phyloP scores from a whole-genome alignment of 2,329 filamentous ascomycete species.

The Ceratocystis eucalypticola region DNA sequence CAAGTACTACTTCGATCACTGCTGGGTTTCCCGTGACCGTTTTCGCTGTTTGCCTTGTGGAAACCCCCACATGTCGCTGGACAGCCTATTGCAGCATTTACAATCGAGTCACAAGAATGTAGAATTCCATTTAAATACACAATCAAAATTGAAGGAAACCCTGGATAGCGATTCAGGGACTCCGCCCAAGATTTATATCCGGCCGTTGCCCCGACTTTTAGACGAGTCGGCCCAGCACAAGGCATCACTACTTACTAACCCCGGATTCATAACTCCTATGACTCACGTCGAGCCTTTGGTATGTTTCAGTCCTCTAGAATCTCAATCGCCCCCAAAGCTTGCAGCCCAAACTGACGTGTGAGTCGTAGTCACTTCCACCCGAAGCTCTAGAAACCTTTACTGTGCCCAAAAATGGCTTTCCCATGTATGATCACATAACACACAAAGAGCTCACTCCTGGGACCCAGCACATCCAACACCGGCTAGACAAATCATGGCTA shows the following conservation, averaged over 20 bases:
- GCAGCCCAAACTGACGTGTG: neutral
- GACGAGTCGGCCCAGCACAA: neutral
- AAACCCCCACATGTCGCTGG: slow-evolving; percentile 34
- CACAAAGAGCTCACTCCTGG: slow-evolving; percentile 39
- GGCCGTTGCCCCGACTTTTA: slow-evolving; percentile 5
- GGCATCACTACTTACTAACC: neutral
- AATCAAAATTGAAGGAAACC: slow-evolving; percentile 33
- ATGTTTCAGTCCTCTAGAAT: neutral
- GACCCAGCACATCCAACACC: slow-evolving; percentile 31
- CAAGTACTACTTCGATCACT: slow-evolving; percentile 33
- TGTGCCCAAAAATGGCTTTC: slow-evolving; percentile 34
- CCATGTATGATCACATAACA: slow-evolving; percentile 44
- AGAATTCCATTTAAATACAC: slow-evolving; percentile 19
- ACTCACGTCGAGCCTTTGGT: slow-evolving; percentile 1
- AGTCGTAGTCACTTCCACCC: neutral
- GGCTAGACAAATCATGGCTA: slow-evolving; percentile 39
- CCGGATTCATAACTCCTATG: neutral
- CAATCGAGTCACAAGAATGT: slow-evolving; percentile 14
- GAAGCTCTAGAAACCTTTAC: slow-evolving; percentile 26
- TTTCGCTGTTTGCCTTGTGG: slow-evolving; percentile 41
- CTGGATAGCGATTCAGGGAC: slow-evolving; percentile 25
- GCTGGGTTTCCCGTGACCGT: slow-evolving; percentile 35
- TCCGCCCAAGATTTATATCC: slow-evolving; percentile 24
- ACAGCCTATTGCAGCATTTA: slow-evolving; percentile 38
- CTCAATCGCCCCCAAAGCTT: neutral